Percentiles rank a stretch among this genome's conserved stretches.
Evolutionary conservation across 768 basidiomycete species (phyloP).

Genomic region (Paxillus ammoniavirescens): DNA sequence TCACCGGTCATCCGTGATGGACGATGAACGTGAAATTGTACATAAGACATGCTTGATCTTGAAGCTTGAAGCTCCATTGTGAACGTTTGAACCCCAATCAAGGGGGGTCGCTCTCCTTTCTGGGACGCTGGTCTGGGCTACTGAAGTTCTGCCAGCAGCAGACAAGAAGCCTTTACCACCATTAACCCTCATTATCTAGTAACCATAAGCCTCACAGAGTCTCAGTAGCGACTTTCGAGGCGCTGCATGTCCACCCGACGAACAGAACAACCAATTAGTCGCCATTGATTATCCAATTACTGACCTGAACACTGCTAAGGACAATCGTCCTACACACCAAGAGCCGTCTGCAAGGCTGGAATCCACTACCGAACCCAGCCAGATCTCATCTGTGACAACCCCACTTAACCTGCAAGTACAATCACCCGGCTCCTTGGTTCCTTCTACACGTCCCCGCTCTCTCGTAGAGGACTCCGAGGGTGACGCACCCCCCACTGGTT

Average conservation of each 20-base stretch:
- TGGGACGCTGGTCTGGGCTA: slow-evolving; percentile 17
- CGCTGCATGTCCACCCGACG: slow-evolving; percentile 26
- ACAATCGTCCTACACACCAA: slow-evolving; percentile 43
- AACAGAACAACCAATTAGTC: slow-evolving; percentile 28
- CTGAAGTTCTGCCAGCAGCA: slow-evolving; percentile 23
- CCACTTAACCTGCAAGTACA: slow-evolving; percentile 25
- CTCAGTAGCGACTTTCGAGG: slow-evolving; percentile 19
- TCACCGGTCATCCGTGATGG: background rate
- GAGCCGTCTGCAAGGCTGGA: slow-evolving; percentile 48
- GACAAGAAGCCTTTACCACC: slow-evolving; percentile 20
- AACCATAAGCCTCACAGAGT: slow-evolving; percentile 18
- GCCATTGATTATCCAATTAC: slow-evolving; percentile 67
- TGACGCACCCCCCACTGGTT: slow-evolving; percentile 23
- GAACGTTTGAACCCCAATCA: slow-evolving; percentile 15
- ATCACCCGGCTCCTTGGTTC: slow-evolving; percentile 48
- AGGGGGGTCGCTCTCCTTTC: slow-evolving; percentile 29
- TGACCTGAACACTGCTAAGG: slow-evolving; percentile 55
- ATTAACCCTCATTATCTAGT: slow-evolving; percentile 17
- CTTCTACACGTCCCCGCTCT: slow-evolving; percentile 61
- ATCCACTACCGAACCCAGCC: slow-evolving; percentile 33
- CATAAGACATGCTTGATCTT: background rate
- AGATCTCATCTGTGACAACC: slow-evolving; percentile 29
- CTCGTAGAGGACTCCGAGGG: slow-evolving; percentile 56
- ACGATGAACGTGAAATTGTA: background rate
- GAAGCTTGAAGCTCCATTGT: background rate